phyloP scores from a whole-genome alignment of 441 rosid genomes.

The Hypseocharis bilobata region DNA sequence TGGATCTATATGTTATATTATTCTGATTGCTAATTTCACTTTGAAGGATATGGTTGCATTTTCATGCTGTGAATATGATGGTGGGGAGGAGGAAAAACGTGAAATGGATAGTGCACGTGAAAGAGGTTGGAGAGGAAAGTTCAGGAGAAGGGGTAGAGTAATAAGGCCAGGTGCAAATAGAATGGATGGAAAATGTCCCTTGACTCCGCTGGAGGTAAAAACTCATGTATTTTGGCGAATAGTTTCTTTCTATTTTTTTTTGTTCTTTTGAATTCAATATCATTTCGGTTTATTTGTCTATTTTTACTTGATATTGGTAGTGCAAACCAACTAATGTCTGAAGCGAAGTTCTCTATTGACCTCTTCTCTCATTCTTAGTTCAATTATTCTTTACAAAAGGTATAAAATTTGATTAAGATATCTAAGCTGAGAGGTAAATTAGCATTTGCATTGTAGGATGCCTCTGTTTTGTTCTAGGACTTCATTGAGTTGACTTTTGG shows the following conservation, averaged over 20 bases:
- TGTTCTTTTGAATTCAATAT: no score
- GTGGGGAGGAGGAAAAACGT: slow-evolving; percentile 74
- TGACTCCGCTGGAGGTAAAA: slow-evolving; percentile 78
- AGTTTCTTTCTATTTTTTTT: not conserved
- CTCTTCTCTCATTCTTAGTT: no score
- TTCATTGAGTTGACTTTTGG: no score
- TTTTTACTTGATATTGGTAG: not conserved
- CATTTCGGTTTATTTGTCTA: not conserved
- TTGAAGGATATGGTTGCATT: slow-evolving; percentile 93
- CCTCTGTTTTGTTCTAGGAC: no score
- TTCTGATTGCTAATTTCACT: slow-evolving; percentile 9
- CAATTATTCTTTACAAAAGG: no score
- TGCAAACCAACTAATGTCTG: not conserved
- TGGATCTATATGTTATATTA: not conserved
- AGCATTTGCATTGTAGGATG: no score
- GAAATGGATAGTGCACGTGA: slow-evolving; percentile 92
- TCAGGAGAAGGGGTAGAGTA: slow-evolving; percentile 73
- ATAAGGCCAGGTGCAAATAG: slow-evolving; percentile 84
- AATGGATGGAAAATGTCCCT: slow-evolving; percentile 83
- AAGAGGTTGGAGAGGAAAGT: slow-evolving; percentile 93
- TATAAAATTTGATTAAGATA: no score
- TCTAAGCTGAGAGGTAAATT: no score
- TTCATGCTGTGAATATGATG: slow-evolving; percentile 93
- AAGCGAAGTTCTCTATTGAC: not conserved
- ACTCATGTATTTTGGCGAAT: not conserved